Evolutionary conservation across 345 rosid species (phyloP).

Genomic region (Citrus hindsii): DNA sequence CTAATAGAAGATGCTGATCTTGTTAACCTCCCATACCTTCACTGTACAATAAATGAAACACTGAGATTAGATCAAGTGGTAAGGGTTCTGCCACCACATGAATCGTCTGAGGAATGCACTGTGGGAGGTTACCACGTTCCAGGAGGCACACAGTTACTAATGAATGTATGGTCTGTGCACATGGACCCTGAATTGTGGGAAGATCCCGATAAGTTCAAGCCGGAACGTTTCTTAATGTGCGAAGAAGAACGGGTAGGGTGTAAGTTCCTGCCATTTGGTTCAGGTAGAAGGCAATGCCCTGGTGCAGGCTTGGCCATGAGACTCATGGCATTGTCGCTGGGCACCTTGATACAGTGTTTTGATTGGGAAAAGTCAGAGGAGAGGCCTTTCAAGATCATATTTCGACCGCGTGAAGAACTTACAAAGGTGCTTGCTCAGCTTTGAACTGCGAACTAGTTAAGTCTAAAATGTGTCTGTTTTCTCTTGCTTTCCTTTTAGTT

Average conservation of each 20-base stretch:
- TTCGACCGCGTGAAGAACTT: slow-evolving; percentile 2
- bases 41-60: slow-evolving; percentile 21
- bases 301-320: slow-evolving; percentile 18
- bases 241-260: neutral
- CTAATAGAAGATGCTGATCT: slow-evolving; percentile 11
- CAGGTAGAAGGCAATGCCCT: slow-evolving; percentile 29
- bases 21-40: slow-evolving; percentile 16
- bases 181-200: slow-evolving; percentile 23
- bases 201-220: slow-evolving; percentile 18
- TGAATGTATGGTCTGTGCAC: slow-evolving; percentile 34
- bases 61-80: slow-evolving; percentile 14
- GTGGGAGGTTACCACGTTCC: slow-evolving; percentile 28
- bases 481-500: neutral
- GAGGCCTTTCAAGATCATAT: slow-evolving; percentile 4
- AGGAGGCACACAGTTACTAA: slow-evolving; percentile 32
- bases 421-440: neutral
- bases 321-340: slow-evolving; percentile 9
- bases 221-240: slow-evolving; percentile 13
- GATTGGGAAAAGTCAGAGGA: slow-evolving; percentile 20
- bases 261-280: slow-evolving; percentile 26
- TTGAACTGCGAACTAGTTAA: neutral
- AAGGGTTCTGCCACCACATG: slow-evolving; percentile 17
- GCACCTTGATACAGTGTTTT: slow-evolving; percentile 25
- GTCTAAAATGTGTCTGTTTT: neutral
- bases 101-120: slow-evolving; percentile 23